Evolutionary conservation across 1,284 basidiomycete genomes (phyloP).

Genomic region (Pseudozyma sp.): DNA sequence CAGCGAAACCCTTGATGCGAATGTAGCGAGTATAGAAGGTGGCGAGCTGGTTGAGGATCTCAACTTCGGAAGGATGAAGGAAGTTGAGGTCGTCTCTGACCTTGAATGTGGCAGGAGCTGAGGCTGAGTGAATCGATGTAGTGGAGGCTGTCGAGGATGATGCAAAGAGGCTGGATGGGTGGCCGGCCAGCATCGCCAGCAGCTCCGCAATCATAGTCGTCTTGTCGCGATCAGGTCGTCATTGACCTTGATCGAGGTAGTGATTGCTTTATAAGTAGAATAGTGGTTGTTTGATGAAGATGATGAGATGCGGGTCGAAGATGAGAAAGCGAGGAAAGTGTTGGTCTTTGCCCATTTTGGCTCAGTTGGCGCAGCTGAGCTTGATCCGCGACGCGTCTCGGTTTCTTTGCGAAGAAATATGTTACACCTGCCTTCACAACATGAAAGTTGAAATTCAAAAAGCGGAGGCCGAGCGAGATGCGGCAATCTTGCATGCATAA

Average conservation of each 20-base stretch:
- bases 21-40: constrained; percentile 39
- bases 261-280: neutral
- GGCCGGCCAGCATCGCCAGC: constrained; percentile 49
- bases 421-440: constrained; percentile 6
- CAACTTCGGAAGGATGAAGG: constrained; percentile 44
- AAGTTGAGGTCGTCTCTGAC: constrained; percentile 39
- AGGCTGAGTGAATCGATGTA: neutral
- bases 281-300: constrained; percentile 1
- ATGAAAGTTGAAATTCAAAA: neutral
- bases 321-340: constrained; percentile 8
- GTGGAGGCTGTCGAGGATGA: constrained; percentile 24
- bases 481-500: constrained; percentile 6
- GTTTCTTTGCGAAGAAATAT: neutral
- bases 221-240: neutral
- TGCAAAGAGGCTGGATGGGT: constrained; percentile 50
- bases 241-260: neutral
- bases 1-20: constrained; percentile 45
- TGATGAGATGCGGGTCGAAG: neutral
- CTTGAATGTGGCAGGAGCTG: constrained; percentile 13
- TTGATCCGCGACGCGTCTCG: constrained; percentile 30
- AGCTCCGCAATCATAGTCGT: constrained; percentile 47
- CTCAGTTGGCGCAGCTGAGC: neutral
- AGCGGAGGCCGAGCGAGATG: constrained; percentile 12
- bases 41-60: constrained; percentile 48
- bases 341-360: constrained; percentile 21